A percentile compares a stretch with the other conserved stretches of the same genome.
phyloP scores from a whole-genome alignment of 2,329 filamentous ascomycete species.

The Juglanconis sp. region DNA sequence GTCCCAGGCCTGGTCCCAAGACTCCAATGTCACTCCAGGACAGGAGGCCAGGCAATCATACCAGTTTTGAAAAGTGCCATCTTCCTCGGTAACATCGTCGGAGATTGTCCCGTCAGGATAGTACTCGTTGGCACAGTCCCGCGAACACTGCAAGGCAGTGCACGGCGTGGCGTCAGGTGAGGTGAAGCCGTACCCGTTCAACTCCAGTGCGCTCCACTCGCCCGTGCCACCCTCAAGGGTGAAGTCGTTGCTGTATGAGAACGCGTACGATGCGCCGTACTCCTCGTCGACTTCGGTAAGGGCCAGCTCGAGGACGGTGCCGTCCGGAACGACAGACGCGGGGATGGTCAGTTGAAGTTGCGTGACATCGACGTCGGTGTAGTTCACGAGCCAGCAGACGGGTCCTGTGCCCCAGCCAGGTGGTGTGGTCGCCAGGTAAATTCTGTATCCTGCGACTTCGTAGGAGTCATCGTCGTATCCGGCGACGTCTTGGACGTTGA shows the following conservation, averaged over 20 bases:
- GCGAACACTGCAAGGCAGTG: slow-evolving; percentile 14
- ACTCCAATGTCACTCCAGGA: background rate
- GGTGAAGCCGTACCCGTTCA: slow-evolving; percentile 1
- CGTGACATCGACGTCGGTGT: slow-evolving; percentile 25
- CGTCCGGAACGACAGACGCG: slow-evolving; percentile 27
- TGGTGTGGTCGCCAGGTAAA: slow-evolving; percentile 31
- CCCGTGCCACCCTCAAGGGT: slow-evolving; percentile 13
- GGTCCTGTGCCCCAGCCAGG: slow-evolving; percentile 28
- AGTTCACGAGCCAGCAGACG: slow-evolving; percentile 32
- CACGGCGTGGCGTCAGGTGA: slow-evolving; percentile 12
- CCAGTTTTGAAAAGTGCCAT: background rate
- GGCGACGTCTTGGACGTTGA: slow-evolving; percentile 2
- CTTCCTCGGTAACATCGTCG: background rate
- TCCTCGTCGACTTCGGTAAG: slow-evolving; percentile 18
- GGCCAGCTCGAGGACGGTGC: slow-evolving; percentile 28
- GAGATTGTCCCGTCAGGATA: background rate
- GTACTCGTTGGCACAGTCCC: slow-evolving; percentile 13
- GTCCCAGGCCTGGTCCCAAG: background rate
- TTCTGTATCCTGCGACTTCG: slow-evolving; percentile 25
- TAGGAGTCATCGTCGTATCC: slow-evolving; percentile 15
- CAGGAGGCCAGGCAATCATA: background rate
- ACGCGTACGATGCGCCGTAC: background rate
- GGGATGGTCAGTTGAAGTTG: slow-evolving; percentile 29
- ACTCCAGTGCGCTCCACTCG: slow-evolving; percentile 16
- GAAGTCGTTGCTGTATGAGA: slow-evolving; percentile 18